These are phyloP conservation scores for Paramecium sonneborni DNA, from an alignment of 73 alveolate genomes.

Conservation along the genomic window DNA sequence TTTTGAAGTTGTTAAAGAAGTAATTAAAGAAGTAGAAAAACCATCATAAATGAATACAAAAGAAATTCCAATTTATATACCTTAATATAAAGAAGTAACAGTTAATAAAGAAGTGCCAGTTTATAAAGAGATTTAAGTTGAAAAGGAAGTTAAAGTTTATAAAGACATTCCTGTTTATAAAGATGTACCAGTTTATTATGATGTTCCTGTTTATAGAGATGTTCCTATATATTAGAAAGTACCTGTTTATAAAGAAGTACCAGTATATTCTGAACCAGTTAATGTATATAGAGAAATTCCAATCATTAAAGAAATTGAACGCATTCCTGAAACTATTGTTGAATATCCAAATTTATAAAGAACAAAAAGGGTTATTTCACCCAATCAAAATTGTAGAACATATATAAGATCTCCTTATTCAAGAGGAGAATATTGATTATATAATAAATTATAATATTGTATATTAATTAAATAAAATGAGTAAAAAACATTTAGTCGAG, in stretches of 20 bases:
- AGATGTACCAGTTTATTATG: neutral
- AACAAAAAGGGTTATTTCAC: neutral
- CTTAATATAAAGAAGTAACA: neutral
- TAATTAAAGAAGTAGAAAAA: constrained; percentile 12
- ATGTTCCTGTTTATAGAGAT: neutral
- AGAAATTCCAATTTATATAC: neutral
- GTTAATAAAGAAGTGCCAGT: neutral
- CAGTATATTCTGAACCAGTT: neutral
- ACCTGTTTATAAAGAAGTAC: neutral
- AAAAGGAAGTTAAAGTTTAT: neutral
- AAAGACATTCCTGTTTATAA: neutral
- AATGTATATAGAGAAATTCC: neutral
- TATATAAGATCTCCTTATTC: neutral
- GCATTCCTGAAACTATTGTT: neutral
- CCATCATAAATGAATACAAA: neutral
- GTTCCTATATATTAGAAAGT: neutral
- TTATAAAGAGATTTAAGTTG: neutral
- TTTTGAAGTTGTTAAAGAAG: constrained; percentile 38
- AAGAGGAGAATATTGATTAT: neutral
- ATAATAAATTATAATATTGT: neutral
- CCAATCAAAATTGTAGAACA: neutral
- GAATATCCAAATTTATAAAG: neutral
- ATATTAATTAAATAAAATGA: neutral
- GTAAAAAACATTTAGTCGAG: neutral
- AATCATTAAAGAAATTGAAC: neutral